Conservation (phyloP, 331 rosid genomes). For the Rosa hybrid region DNA sequence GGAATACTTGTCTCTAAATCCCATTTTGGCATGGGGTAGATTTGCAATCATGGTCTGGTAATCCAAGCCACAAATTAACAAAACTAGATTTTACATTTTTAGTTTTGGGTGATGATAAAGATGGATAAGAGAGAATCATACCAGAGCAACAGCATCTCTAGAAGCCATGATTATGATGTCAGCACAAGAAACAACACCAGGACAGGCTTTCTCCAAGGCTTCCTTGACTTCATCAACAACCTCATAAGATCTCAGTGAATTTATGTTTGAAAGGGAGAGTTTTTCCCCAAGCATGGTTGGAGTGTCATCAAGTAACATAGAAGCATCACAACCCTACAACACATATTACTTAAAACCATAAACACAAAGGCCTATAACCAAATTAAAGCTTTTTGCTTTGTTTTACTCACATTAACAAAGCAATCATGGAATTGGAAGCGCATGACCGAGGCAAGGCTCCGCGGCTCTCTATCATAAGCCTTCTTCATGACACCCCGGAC, state of each 20-base stretch:
- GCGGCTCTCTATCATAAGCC: constrained; percentile 57
- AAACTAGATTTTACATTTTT: background rate
- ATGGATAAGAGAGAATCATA: constrained; percentile 8
- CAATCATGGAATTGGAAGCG: constrained; percentile 89
- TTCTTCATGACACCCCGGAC: constrained; percentile 63
- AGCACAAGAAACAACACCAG: constrained; percentile 89
- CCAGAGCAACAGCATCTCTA: constrained; percentile 84
- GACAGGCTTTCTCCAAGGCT: constrained; percentile 60
- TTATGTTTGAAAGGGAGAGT: constrained; percentile 68
- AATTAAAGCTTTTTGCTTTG: background rate
- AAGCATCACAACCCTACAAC: constrained; percentile 85
- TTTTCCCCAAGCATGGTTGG: constrained; percentile 81
- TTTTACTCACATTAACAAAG: constrained; percentile 60
- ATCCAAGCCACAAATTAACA: background rate
- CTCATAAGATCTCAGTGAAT: constrained; percentile 75
- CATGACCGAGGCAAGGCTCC: constrained; percentile 90
- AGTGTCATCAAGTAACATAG: constrained; percentile 88
- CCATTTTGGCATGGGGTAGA: background rate
- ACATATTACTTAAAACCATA: background rate
- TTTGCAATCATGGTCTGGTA: background rate
- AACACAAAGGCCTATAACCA: background rate
- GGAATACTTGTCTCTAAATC: background rate
- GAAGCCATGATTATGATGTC: constrained; percentile 84
- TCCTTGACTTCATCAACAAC: constrained; percentile 73
- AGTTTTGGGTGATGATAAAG: background rate